These are phyloP conservation scores for Hypoxylon rickii DNA, from an alignment of 495 filamentous ascomycete species.

Conservation along the genomic window DNA sequence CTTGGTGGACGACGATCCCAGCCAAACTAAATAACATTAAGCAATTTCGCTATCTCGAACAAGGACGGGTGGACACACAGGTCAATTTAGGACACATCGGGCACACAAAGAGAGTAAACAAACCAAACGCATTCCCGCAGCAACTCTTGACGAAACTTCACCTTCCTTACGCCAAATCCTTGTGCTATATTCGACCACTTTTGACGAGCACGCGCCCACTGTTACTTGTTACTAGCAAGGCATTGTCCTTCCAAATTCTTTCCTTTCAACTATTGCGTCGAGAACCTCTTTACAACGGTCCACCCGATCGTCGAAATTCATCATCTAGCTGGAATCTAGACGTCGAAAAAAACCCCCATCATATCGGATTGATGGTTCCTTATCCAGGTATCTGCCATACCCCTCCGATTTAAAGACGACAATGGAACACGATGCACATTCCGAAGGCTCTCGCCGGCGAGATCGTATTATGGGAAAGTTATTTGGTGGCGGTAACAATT, in stretches of 20 bases:
- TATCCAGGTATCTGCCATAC: constrained; percentile 23
- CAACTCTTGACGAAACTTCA: not conserved
- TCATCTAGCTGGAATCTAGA: not conserved
- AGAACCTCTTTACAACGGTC: not conserved
- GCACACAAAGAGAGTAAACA: constrained; percentile 24
- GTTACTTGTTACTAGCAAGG: not conserved
- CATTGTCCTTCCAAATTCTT: not conserved
- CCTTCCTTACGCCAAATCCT: not conserved
- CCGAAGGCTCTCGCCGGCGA: constrained; percentile 45
- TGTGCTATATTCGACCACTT: not conserved
- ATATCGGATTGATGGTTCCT: constrained; percentile 24
- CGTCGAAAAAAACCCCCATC: constrained; percentile 4
- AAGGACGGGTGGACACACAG: constrained; percentile 3
- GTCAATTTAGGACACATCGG: too few relatives aligned
- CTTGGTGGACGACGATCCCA: constrained; percentile 33
- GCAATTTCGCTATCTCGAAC: constrained; percentile 31
- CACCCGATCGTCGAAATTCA: not conserved
- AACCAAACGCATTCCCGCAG: constrained; percentile 3
- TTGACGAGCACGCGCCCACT: not conserved
- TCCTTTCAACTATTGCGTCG: not conserved
- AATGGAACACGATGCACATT: constrained; percentile 52
- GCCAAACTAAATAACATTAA: constrained; percentile 30
- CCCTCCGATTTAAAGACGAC: constrained; percentile 27
- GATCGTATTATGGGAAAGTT: constrained; percentile 56
- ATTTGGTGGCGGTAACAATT: constrained; percentile 39